These are phyloP conservation scores for Fusarium liriodendri DNA, from an alignment of 2,329 filamentous ascomycete species.

Conservation along the genomic window DNA sequence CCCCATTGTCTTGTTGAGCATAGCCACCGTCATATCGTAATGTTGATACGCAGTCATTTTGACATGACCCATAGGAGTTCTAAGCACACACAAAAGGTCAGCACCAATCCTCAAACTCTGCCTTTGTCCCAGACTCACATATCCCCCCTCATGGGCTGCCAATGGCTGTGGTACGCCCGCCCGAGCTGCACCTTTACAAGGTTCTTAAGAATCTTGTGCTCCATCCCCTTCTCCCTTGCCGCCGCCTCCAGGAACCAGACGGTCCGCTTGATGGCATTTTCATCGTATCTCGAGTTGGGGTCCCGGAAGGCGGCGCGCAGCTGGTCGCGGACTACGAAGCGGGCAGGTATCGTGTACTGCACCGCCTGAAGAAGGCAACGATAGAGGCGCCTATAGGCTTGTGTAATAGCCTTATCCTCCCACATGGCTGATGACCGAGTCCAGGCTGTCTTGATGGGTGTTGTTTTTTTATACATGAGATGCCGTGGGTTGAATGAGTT, in stretches of 20 bases:
- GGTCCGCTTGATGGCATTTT: conserved; percentile 69
- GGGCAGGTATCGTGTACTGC: conserved; percentile 76
- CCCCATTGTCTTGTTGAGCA: conserved; percentile 80
- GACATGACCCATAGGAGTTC: conserved; percentile 32
- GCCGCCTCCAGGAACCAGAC: conserved; percentile 77
- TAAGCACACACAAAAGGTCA: conserved; percentile 18
- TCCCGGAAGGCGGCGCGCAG: conserved; percentile 70
- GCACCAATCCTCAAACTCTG: conserved; percentile 30
- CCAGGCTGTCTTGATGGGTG: not conserved
- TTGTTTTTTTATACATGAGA: not conserved
- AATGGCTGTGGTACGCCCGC: conserved; percentile 10
- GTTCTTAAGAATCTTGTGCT: conserved; percentile 79
- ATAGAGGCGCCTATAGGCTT: conserved; percentile 78
- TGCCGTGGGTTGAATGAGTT: not conserved
- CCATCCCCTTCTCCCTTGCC: conserved; percentile 70
- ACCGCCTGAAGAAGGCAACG: conserved; percentile 76
- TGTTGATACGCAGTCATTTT: conserved; percentile 61
- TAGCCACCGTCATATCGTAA: conserved; percentile 76
- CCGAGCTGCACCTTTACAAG: conserved; percentile 57
- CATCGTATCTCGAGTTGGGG: conserved; percentile 57
- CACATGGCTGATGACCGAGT: conserved; percentile 30
- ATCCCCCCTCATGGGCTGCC: not conserved
- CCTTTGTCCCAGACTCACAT: not conserved
- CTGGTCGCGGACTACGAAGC: conserved; percentile 70
- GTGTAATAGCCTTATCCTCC: conserved; percentile 55